Conservation (phyloP, 176 grass and related monocot species). For the Poa pratensis region DNA sequence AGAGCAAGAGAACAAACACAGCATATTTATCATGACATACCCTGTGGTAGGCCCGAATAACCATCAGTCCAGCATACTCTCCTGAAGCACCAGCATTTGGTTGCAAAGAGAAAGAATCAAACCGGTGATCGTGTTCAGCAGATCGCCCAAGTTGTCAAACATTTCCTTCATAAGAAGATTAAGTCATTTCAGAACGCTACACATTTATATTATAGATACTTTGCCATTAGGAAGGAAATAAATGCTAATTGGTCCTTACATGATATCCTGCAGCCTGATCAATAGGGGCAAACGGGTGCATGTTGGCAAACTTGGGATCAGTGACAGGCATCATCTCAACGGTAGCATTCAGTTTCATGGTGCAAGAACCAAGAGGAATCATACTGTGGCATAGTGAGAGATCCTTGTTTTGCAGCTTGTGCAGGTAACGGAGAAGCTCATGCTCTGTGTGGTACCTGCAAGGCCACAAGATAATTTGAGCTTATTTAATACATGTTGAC, state of each 20-base stretch:
- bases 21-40: slow-evolving; percentile 44
- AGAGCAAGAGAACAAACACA: not conserved
- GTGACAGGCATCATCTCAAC: slow-evolving; percentile 99
- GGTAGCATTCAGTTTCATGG: slow-evolving; percentile 99
- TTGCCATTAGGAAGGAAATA: not conserved
- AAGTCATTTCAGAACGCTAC: slow-evolving; percentile 29
- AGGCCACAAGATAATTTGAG: slow-evolving; percentile 31
- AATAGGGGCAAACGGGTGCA: slow-evolving; percentile 90
- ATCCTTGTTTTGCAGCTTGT: slow-evolving; percentile 93
- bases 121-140: slow-evolving; percentile 88
- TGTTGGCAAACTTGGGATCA: slow-evolving; percentile 80
- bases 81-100: slow-evolving; percentile 99
- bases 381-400: slow-evolving; percentile 98
- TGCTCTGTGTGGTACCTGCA: slow-evolving; percentile 98
- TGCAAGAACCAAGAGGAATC: slow-evolving; percentile 99
- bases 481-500: slow-evolving; percentile 23
- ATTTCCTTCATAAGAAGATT: slow-evolving; percentile 71
- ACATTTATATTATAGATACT: not conserved
- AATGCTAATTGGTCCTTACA: slow-evolving; percentile 44
- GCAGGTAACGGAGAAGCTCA: slow-evolving; percentile 91
- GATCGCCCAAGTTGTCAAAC: slow-evolving; percentile 91
- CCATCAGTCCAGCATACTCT: slow-evolving; percentile 99
- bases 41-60: slow-evolving; percentile 91
- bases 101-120: slow-evolving; percentile 99
- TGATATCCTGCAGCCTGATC: slow-evolving; percentile 90